Conservation (phyloP, 2,329 filamentous ascomycete genomes). For the Dactylellina haptotyla region DNA sequence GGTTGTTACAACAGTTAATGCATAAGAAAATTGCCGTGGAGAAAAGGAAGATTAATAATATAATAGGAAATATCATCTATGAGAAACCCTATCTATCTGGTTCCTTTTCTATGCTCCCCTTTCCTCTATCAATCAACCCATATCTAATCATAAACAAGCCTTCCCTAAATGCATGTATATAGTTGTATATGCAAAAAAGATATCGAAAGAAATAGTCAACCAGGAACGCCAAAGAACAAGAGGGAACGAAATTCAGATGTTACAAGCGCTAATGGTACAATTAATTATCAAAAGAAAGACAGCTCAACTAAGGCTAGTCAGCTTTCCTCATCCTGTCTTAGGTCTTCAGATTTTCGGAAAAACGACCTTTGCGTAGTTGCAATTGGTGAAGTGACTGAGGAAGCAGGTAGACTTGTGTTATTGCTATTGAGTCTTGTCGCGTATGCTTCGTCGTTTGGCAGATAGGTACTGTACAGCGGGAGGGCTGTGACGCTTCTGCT, state of each 20-base stretch:
- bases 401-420: not conserved
- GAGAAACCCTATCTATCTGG: not conserved
- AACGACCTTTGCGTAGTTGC: not conserved
- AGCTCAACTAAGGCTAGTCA: conserved; percentile 39
- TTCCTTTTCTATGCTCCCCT: not conserved
- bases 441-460: conserved; percentile 27
- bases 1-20: no score
- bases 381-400: conserved; percentile 9
- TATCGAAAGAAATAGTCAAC: not conserved
- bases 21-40: no score
- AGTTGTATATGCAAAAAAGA: not conserved
- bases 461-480: conserved; percentile 33
- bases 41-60: not conserved
- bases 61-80: not conserved
- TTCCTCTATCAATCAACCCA: conserved; percentile 2
- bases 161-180: not conserved
- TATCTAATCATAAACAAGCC: not conserved
- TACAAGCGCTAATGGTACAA: conserved; percentile 25
- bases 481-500: conserved; percentile 43
- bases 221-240: not conserved
- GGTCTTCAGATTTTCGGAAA: not conserved
- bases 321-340: conserved; percentile 23
- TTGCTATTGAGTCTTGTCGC: conserved; percentile 23
- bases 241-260: not conserved
- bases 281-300: conserved; percentile 21